Percentiles rank a stretch among this genome's conserved stretches.
Evolutionary conservation across 2,329 filamentous ascomycete genomes (phyloP).

Genomic region (Calonectria pteridis): DNA sequence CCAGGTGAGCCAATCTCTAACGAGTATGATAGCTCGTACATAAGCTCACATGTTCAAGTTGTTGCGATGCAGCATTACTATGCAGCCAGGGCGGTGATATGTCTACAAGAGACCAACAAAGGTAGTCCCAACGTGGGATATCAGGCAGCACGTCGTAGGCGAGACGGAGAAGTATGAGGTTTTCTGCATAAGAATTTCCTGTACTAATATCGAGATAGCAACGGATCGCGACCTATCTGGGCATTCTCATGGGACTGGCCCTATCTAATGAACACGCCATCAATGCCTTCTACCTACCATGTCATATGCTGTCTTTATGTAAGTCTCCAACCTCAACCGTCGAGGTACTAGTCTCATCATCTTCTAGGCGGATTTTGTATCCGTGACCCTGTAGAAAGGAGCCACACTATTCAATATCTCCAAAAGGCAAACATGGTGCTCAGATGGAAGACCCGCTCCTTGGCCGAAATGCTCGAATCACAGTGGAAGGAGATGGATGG

Average conservation of each 20-base stretch:
- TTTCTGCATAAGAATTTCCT: no score
- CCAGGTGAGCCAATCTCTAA: conserved; percentile 3
- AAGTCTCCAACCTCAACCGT: background rate
- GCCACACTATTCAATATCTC: conserved; percentile 15
- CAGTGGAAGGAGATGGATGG: conserved; percentile 19
- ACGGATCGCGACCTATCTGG: conserved; percentile 21
- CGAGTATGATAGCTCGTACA: background rate
- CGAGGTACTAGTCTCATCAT: background rate
- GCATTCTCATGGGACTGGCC: conserved; percentile 37
- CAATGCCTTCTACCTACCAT: conserved; percentile 38
- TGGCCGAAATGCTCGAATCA: conserved; percentile 7
- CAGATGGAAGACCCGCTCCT: conserved; percentile 16
- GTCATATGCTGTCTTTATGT: conserved; percentile 40
- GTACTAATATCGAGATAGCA: background rate
- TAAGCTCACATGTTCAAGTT: conserved; percentile 34
- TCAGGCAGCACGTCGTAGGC: conserved; percentile 13
- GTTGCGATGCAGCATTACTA: conserved; percentile 55
- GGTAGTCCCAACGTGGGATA: background rate
- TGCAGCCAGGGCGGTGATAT: conserved; percentile 34
- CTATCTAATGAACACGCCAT: conserved; percentile 35
- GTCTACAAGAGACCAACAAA: conserved; percentile 28
- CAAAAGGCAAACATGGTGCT: conserved; percentile 13
- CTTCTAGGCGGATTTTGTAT: conserved; percentile 24
- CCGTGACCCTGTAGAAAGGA: conserved; percentile 9
- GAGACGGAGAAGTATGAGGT: conserved; percentile 16